Evolutionary conservation across 2,329 filamentous ascomycete genomes (phyloP), one percentile per base, ranked within the genome.

Genomic region (Aureobasidium vineae): DNA sequence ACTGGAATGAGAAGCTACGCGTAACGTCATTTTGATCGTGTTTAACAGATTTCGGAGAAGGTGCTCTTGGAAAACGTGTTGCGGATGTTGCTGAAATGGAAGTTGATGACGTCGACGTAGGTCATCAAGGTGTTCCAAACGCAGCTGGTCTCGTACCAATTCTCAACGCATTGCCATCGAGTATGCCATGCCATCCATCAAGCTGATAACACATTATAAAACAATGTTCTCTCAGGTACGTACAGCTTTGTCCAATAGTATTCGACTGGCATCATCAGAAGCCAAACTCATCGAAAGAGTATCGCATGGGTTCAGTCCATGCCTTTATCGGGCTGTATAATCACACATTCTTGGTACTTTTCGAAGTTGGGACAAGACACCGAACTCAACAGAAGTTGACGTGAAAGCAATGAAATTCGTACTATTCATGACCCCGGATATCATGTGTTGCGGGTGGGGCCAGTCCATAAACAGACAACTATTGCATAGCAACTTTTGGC

Each of bases 391-490:
- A 16, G 7, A 23, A 26, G 4, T 49, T 26, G 16, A 50, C 19
- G 49, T 52, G 23, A 33, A 33, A 52, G 49, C 26, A 61, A 38
- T 61, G 41, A 61, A 38, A 61, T 49, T 47, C 41, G 41, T 61
- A 28, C n/a, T 49, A 15, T 43, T 41, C n/a, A 49, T 61, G 56
- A 49, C 57, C 57, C 31, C 57, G 57, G 57, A 61, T 61, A 61
- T 61, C 57, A 49, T 49, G 2, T 38, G 3, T 11, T 49, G 15
- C 10, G 6, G 56, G 57, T 61, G 41, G 43, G 57, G 57, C 36
- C 56, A 33, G 40, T 59, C 21, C 56, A 40, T 43, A 28, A 40
- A 59, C 54, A 59, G 43, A 26, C 21, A 19, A 41, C 3, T 41
- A 56, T 56, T 56, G 41, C 11, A 28, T 28, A 11, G 21, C 11